phyloP scores from a whole-genome alignment of 1,284 basidiomycete genomes.

The Athelia psychrophila region DNA sequence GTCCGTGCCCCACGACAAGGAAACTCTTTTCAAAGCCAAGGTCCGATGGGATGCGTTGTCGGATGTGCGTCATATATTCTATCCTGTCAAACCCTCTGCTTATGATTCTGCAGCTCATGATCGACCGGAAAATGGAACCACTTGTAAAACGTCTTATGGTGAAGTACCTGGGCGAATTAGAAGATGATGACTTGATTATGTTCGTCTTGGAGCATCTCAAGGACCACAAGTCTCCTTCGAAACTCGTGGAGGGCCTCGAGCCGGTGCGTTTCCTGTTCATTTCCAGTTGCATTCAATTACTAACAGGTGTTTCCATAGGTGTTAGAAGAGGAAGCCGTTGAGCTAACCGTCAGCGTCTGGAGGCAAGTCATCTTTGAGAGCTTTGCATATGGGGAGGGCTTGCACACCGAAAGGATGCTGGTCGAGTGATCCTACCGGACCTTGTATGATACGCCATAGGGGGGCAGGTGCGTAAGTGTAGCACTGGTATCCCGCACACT shows the following conservation, averaged over 20 bases:
- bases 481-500: slow-evolving; percentile 26
- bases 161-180: slow-evolving; percentile 83
- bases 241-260: slow-evolving; percentile 83
- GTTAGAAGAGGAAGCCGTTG: slow-evolving; percentile 81
- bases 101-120: slow-evolving; percentile 49
- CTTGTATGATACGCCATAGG: slow-evolving; percentile 13
- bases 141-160: slow-evolving; percentile 77
- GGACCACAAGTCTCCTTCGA: slow-evolving; percentile 78
- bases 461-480: slow-evolving; percentile 38
- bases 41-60: slow-evolving; percentile 86
- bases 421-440: slow-evolving; percentile 50
- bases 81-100: slow-evolving; percentile 1
- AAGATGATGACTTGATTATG: slow-evolving; percentile 87
- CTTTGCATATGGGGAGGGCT: slow-evolving; percentile 82
- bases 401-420: slow-evolving; percentile 75
- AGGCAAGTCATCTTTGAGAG: slow-evolving; percentile 89
- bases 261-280: slow-evolving; percentile 57
- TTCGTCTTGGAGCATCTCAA: slow-evolving; percentile 87
- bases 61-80: slow-evolving; percentile 56
- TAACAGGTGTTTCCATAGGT: slow-evolving; percentile 51
- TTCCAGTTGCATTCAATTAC: background rate
- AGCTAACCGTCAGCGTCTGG: slow-evolving; percentile 78
- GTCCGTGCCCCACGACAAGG: slow-evolving; percentile 69
- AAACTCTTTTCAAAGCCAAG: slow-evolving; percentile 73
- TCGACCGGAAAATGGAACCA: slow-evolving; percentile 80